Percentiles rank a stretch among this genome's conserved stretches.
phyloP scores from a whole-genome alignment of 2,329 filamentous ascomycete species.

The Colletotrichum paranaense region DNA sequence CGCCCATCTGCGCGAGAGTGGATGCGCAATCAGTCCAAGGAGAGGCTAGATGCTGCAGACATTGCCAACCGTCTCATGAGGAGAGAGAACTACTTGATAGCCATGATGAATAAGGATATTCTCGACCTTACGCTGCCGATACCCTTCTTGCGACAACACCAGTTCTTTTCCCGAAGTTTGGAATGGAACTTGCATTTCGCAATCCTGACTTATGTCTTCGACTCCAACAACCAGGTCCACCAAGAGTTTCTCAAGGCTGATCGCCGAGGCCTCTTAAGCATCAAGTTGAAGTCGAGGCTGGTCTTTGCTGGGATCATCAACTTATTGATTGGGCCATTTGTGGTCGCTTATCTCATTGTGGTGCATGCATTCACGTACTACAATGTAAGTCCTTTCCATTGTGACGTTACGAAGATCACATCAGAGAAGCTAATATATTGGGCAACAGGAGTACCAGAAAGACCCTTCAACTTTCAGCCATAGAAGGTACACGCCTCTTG shows the following conservation, averaged over 20 bases:
- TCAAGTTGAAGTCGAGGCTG: slow-evolving; percentile 81
- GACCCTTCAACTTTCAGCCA: slow-evolving; percentile 90
- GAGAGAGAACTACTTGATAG: slow-evolving; percentile 96
- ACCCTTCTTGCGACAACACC: slow-evolving; percentile 82
- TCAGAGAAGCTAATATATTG: neutral
- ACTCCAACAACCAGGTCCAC: slow-evolving; percentile 86
- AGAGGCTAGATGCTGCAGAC: slow-evolving; percentile 94
- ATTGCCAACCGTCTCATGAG: slow-evolving; percentile 98
- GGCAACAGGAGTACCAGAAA: slow-evolving; percentile 87
- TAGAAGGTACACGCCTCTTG: slow-evolving; percentile 90
- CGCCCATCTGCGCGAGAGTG: slow-evolving; percentile 63
- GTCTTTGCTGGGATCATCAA: slow-evolving; percentile 88
- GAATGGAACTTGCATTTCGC: slow-evolving; percentile 94
- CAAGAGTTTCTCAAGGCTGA: slow-evolving; percentile 87
- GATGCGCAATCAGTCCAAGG: slow-evolving; percentile 88
- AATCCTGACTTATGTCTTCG: slow-evolving; percentile 94
- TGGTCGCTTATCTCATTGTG: slow-evolving; percentile 86
- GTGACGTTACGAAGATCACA: neutral
- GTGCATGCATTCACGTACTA: slow-evolving; percentile 97
- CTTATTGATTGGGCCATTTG: slow-evolving; percentile 85
- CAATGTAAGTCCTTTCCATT: slow-evolving; percentile 67
- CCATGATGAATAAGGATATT: slow-evolving; percentile 96
- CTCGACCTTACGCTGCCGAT: slow-evolving; percentile 87
- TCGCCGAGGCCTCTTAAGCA: slow-evolving; percentile 81
- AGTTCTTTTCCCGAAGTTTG: slow-evolving; percentile 88